These are phyloP conservation scores for Quercus glauca DNA, from an alignment of 306 rosid species.

Conservation along the genomic window DNA sequence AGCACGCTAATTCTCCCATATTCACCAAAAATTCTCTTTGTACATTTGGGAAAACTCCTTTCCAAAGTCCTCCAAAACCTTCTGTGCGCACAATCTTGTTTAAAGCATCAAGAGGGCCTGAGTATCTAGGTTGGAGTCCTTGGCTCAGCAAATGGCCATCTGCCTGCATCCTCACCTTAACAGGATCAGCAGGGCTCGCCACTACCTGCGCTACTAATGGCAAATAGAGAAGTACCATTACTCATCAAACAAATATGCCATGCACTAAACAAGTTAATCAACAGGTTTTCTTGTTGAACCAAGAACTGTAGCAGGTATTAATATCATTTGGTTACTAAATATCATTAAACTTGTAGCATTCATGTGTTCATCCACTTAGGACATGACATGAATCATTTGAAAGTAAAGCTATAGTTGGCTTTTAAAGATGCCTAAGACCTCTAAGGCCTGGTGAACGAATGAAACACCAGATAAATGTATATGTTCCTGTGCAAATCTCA, in stretches of 20 bases:
- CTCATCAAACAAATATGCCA: conserved; percentile 10
- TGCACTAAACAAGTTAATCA: background rate
- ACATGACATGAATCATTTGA: background rate
- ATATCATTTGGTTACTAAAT: no score
- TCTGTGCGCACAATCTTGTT: conserved; percentile 60
- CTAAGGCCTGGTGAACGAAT: background rate
- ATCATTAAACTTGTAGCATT: background rate
- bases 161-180: conserved; percentile 93
- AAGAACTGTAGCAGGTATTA: background rate
- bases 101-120: conserved; percentile 67
- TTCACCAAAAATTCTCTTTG: conserved; percentile 90
- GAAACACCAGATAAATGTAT: background rate
- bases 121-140: conserved; percentile 69
- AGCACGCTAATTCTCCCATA: conserved; percentile 88
- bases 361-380: background rate
- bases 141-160: conserved; percentile 61
- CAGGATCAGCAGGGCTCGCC: conserved; percentile 95
- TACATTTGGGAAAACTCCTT: conserved; percentile 76
- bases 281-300: background rate
- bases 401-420: background rate
- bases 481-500: no score
- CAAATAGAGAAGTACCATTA: conserved; percentile 20
- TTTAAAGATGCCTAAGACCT: background rate
- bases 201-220: conserved; percentile 56
- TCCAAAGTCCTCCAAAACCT: conserved; percentile 81